Evolutionary conservation across 495 filamentous ascomycete genomes (phyloP).

Genomic region (Penicillium coprophilum): DNA sequence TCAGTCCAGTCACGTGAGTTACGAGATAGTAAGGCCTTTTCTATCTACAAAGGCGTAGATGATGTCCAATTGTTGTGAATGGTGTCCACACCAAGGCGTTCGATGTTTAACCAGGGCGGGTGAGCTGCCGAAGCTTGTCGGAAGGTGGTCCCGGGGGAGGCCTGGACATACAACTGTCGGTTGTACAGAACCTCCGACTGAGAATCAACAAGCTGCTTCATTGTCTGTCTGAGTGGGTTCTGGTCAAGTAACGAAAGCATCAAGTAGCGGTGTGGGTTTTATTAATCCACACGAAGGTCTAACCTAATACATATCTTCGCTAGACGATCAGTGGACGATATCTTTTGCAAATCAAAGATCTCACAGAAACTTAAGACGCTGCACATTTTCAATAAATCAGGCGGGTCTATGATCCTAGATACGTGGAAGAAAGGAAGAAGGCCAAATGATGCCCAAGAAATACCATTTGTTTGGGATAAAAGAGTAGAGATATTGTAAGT

Average conservation of each 20-base stretch:
- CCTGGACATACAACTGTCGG: neutral
- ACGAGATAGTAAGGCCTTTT: neutral
- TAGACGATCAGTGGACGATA: neutral
- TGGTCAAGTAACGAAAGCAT: neutral
- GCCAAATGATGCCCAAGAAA: neutral
- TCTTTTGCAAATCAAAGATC: neutral
- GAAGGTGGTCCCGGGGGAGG: neutral
- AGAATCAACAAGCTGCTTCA: neutral
- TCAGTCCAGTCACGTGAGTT: neutral
- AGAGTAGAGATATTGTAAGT: conserved; percentile 10
- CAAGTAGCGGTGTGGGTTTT: neutral
- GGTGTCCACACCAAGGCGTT: too few relatives aligned
- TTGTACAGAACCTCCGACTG: neutral
- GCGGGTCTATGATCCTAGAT: neutral
- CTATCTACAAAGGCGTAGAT: neutral
- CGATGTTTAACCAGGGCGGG: neutral
- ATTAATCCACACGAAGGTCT: neutral
- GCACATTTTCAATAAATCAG: neutral
- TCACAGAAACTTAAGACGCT: neutral
- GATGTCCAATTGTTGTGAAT: neutral
- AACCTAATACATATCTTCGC: neutral
- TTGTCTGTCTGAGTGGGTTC: neutral
- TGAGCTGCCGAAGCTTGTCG: neutral
- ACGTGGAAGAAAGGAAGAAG: neutral
- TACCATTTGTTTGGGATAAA: conserved; percentile 5